These are phyloP conservation scores for Silene noctiflora DNA, from an alignment of 179 eudicot species.

Conservation along the genomic window DNA sequence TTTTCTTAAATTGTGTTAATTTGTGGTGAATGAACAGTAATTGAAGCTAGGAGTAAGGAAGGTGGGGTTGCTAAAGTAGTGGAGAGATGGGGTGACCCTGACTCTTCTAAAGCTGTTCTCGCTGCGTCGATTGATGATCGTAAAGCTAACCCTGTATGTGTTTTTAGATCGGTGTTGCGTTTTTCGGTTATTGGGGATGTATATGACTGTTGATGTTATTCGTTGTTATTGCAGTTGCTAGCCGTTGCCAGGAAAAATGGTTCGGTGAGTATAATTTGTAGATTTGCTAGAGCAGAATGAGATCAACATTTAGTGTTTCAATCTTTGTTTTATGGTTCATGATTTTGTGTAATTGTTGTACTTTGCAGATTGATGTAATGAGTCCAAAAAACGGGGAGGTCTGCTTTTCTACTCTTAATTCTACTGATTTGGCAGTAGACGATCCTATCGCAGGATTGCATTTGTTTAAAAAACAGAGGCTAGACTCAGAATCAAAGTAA, in stretches of 20 bases:
- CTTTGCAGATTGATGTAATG: conserved; percentile 61
- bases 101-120: conserved; percentile 54
- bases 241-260: conserved; percentile 88
- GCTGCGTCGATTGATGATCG: conserved; percentile 60
- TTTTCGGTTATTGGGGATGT: neutral
- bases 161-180: neutral
- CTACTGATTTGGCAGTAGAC: conserved; percentile 41
- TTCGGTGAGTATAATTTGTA: conserved; percentile 47
- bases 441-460: conserved; percentile 71
- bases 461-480: conserved; percentile 48
- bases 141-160: conserved; percentile 58
- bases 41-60: conserved; percentile 71
- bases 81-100: conserved; percentile 86
- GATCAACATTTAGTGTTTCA: neutral
- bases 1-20: neutral
- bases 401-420: conserved; percentile 40
- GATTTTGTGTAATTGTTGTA: conserved; percentile 8
- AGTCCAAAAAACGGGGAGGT: conserved; percentile 67
- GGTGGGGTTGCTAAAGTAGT: conserved; percentile 65
- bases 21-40: conserved; percentile 34
- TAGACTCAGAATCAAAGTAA: conserved; percentile 57
- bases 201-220: conserved; percentile 21
- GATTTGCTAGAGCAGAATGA: neutral
- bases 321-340: neutral
- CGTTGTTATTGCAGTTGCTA: conserved; percentile 57